Base-by-base conservation (phyloP, 257 asterid genomes). In the Plectranthus barbatus region DNA sequence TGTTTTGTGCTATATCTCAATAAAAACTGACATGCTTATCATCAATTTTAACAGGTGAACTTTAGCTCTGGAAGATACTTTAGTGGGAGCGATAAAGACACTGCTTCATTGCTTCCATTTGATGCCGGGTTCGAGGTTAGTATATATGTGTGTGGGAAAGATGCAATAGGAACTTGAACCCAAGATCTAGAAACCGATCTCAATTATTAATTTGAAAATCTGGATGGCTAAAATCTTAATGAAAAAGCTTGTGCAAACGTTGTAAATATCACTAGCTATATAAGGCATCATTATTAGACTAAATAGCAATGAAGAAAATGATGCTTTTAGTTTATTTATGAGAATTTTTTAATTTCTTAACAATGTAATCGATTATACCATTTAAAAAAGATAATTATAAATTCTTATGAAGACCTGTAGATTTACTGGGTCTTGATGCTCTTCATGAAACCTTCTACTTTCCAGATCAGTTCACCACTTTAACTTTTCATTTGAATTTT, bases 51-150 rank as follows among this genome's bases (percentile, higher is more conserved):
- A 70, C 86, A 92, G 97, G 99, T 92, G 63, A 92, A 89, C 77
- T 92, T 84, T 76, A 89, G 97, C 80, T 92, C 99, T 18, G 97
- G 99, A 52, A 78, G 94, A 54, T 92, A 92, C 63, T 89, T 89
- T 77, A 77, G 87, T 53, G 91, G 92, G 56, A 81, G 81, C 68
- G 81, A 42, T 55, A 71, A 79, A 62, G 94, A 85, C 54, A 18
- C 80, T 66, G 69, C 74, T 44, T 84, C 95, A 39, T 79, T 62
- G 70, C 99, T 89, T 61, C 99, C 99, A 23, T 86, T 86, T 67
- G 96, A 89, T 86, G 96, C 95, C 78, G 97, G 99, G 15, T 89
- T 92, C 29, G 99, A 92, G 97, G 97, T 92, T 33, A 29, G 78
- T n/a, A n/a, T n/a, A n/a, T n/a, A n/a, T n/a, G n/a, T n/a, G n/a